Percentiles rank a stretch among this genome's conserved stretches.
Evolutionary conservation across 2,329 filamentous ascomycete genomes (phyloP).

Genomic region (Beauveria sp.): DNA sequence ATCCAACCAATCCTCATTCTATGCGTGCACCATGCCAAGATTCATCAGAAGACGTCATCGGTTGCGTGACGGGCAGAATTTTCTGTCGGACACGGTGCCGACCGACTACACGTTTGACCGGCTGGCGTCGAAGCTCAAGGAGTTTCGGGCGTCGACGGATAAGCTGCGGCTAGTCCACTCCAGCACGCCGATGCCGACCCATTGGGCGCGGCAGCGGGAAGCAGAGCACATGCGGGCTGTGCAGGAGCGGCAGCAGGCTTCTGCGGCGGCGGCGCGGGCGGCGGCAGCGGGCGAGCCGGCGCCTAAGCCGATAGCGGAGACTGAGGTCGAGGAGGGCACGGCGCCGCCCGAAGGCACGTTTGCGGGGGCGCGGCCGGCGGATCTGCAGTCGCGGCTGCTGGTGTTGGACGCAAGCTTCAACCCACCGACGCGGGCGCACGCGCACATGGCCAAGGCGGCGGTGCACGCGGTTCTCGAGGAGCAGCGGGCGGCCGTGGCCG

Average conservation of each 20-base stretch:
- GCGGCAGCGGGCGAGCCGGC: not conserved
- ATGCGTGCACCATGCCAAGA: not conserved
- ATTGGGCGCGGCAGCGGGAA: constrained; percentile 4
- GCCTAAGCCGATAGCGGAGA: constrained; percentile 4
- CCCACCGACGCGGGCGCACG: constrained; percentile 56
- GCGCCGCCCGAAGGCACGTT: constrained; percentile 17
- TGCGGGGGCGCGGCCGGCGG: constrained; percentile 7
- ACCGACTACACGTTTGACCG: not conserved
- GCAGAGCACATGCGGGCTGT: not conserved
- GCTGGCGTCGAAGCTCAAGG: constrained; percentile 34
- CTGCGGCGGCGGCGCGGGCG: not conserved
- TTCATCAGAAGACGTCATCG: not conserved
- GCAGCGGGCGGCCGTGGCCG: constrained; percentile 7
- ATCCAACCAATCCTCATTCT: not conserved
- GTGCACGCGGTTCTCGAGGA: constrained; percentile 17
- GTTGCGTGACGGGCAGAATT: not conserved
- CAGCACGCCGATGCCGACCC: not conserved
- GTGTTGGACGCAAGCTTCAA: constrained; percentile 64
- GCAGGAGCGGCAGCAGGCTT: not conserved
- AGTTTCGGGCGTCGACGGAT: constrained; percentile 36
- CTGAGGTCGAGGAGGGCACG: not conserved
- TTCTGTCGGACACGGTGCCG: not conserved
- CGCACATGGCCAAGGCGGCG: constrained; percentile 47
- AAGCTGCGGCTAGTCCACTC: constrained; percentile 37
- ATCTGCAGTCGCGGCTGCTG: constrained; percentile 30